Conservation (phyloP, 352 stramenopile species). For the Globisporangium camurandrum region DNA sequence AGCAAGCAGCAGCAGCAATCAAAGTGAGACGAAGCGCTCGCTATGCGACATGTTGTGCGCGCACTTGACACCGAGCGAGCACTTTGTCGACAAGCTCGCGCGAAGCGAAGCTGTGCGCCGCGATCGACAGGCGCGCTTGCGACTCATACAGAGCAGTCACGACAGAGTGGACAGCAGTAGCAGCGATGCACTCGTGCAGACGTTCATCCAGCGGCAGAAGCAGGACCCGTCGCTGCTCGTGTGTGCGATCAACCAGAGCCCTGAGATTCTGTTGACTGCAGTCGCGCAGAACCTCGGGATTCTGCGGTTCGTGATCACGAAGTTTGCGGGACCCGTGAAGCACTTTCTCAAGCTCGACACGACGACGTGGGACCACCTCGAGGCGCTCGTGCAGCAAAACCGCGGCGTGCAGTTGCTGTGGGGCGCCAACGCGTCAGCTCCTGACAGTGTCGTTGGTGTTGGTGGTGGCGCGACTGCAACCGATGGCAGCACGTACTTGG, state of each 20-base stretch:
- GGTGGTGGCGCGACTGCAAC: neutral
- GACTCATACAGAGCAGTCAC: conserved; percentile 10
- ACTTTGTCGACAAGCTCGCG: conserved; percentile 40
- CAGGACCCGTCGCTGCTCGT: conserved; percentile 51
- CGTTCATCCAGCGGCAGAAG: conserved; percentile 42
- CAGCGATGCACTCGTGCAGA: conserved; percentile 24
- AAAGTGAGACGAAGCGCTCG: conserved; percentile 16
- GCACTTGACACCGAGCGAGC: conserved; percentile 32
- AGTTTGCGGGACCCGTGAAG: conserved; percentile 59
- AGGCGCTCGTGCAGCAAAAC: conserved; percentile 36
- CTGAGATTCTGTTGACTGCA: conserved; percentile 56
- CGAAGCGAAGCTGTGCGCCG: conserved; percentile 23
- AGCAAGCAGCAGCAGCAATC: neutral
- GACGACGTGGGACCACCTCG: conserved; percentile 46
- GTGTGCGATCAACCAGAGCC: conserved; percentile 50
- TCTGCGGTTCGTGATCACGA: conserved; percentile 59
- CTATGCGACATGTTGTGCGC: conserved; percentile 37
- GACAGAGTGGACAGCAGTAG: neutral
- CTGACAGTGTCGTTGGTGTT: conserved; percentile 2
- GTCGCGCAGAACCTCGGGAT: conserved; percentile 61
- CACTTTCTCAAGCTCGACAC: conserved; percentile 53
- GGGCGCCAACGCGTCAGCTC: conserved; percentile 19
- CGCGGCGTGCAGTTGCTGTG: conserved; percentile 59
- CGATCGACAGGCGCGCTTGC: too few relatives aligned
- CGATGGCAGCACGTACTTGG: conserved; percentile 17